Base-by-base conservation (phyloP, 768 basidiomycete genomes). In the Xerocomus spinulosus region DNA sequence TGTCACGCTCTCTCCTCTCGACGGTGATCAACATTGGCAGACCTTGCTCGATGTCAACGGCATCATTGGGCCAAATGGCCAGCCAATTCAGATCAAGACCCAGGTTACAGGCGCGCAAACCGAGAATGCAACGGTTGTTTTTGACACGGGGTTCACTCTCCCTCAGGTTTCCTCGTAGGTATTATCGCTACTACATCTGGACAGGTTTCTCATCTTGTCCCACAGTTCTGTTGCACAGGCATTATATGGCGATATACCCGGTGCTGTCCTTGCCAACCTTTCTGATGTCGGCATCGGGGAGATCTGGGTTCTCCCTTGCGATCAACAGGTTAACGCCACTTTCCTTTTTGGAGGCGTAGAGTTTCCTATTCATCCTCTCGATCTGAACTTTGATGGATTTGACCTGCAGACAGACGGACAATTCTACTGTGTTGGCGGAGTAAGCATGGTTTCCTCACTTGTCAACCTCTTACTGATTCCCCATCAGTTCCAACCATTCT, bases 91-190 rank as follows among this genome's bases (percentile, higher is more conserved):
- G 17, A 56, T 81, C 38, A 59, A 54, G 4, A 77, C 79, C 0
- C 65, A 61, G 23, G 83, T 85, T 14, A 56, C 67, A 9, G 66
- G 72, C 25, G 62, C 66, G 23, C 64, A 76, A 38, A 65, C 64
- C 9, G 67, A 68, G 14, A 80, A 80, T 53, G 67, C 79, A 8
- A 83, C 82, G 2, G 77, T 77, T 4, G 70, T 88, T 3, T 68
- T 87, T 25, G 87, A 89, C 59, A 81, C 82, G 4, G 86, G 87
- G 0, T 87, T 83, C 61, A 74, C 82, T 0, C 68, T 86, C 3
- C 76, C 82, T 12, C 85, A 86, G 59, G 72, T 85, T 32, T 72
- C 81, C 42, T 53, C 68, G 78, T 79, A 60, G 38, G 70, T 25
- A n/a, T 10, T 3, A 40, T 17, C 10, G 3, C 15, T 34, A 17